These are phyloP conservation scores for Excoecaria cochinchinensis DNA, from an alignment of 345 rosid species.

Conservation along the genomic window DNA sequence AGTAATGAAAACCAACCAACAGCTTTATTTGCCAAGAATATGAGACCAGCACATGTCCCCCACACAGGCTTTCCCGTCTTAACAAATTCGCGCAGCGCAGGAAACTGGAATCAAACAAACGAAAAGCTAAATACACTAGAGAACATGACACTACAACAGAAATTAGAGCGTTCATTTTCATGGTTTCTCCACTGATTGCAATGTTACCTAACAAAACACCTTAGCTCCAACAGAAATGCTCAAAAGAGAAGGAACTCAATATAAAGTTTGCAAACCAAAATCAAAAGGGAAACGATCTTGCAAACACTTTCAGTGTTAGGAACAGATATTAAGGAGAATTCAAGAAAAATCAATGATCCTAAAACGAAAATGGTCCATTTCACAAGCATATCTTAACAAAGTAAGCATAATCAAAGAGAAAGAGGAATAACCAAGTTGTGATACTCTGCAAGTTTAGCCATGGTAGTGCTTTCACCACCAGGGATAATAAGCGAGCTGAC, in stretches of 20 bases:
- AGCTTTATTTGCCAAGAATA: constrained; percentile 84
- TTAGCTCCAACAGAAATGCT: not conserved
- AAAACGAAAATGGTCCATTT: not conserved
- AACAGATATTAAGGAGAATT: not conserved
- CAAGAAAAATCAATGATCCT: not conserved
- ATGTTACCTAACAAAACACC: not conserved
- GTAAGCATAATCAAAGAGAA: not conserved
- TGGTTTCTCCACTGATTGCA: not conserved
- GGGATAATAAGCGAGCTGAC: constrained; percentile 88
- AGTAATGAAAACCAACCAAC: constrained; percentile 50
- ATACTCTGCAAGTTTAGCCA: constrained; percentile 94
- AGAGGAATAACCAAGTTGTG: constrained; percentile 60
- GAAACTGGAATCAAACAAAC: constrained; percentile 57
- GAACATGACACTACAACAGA: not conserved
- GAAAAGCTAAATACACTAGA: constrained; percentile 9
- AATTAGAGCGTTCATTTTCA: not conserved
- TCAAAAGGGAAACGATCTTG: not conserved
- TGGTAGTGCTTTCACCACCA: constrained; percentile 99
- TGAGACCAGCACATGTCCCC: constrained; percentile 99
- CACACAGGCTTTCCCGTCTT: constrained; percentile 88
- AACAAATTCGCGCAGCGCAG: constrained; percentile 86
- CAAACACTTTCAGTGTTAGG: not conserved
- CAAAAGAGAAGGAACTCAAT: not conserved
- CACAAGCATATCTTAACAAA: not conserved
- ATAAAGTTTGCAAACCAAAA: not conserved